Percentiles rank a stretch among this genome's conserved stretches.
These are phyloP conservation scores for Boletus subparvulus DNA, from an alignment of 768 basidiomycete species.

Conservation along the genomic window DNA sequence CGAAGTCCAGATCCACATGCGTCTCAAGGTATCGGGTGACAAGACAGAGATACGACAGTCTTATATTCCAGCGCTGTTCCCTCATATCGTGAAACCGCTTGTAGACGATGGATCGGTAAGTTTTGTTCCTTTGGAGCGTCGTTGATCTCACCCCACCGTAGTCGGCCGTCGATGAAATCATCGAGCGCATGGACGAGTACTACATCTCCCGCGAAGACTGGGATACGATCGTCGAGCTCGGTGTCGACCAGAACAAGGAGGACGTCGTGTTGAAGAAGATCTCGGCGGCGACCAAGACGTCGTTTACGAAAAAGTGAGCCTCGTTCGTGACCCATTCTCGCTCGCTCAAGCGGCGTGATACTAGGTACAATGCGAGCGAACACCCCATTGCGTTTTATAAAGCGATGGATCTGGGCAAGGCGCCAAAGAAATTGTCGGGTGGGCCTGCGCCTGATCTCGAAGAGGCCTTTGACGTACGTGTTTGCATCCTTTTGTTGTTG, in stretches of 20 bases:
- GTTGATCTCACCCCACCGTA: not conserved
- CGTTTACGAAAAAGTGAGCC: slow-evolving; percentile 81
- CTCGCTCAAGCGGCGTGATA: too few relatives aligned
- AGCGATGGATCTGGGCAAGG: slow-evolving; percentile 74
- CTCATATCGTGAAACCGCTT: slow-evolving; percentile 77
- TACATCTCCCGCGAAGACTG: slow-evolving; percentile 93
- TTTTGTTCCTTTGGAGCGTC: slow-evolving; percentile 16
- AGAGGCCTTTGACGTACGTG: slow-evolving; percentile 80
- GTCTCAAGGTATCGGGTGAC: slow-evolving; percentile 89
- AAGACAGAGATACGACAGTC: slow-evolving; percentile 86
- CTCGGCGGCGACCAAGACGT: slow-evolving; percentile 71
- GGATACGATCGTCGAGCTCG: slow-evolving; percentile 94
- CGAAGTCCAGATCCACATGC: slow-evolving; percentile 95
- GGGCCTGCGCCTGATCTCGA: slow-evolving; percentile 87
- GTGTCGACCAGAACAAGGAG: slow-evolving; percentile 77
- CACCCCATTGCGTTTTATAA: slow-evolving; percentile 97
- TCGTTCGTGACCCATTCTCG: not conserved
- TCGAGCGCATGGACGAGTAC: slow-evolving; percentile 91
- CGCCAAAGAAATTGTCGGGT: slow-evolving; percentile 72
- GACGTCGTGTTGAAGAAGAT: slow-evolving; percentile 83
- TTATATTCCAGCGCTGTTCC: slow-evolving; percentile 88
- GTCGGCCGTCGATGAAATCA: slow-evolving; percentile 74
- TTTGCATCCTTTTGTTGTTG: not conserved
- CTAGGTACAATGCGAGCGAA: slow-evolving; percentile 82
- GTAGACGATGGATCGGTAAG: slow-evolving; percentile 72